Evolutionary conservation across 164 flowering plant genomes (phyloP), one percentile per base, ranked within the genome.

Genomic region (Berberis vulgaris): DNA sequence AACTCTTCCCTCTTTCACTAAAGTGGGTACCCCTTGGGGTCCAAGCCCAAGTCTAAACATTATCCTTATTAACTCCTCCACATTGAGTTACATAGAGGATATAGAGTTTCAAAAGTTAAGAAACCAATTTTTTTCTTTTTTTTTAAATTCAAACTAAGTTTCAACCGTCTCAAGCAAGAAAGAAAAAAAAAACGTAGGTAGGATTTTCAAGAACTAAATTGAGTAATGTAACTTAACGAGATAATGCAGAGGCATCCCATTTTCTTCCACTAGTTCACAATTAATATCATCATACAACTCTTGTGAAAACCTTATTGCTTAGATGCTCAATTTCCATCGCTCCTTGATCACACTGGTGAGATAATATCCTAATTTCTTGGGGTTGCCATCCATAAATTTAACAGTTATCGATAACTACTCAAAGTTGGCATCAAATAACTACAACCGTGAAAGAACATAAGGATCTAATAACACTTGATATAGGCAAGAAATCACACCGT

Each of bases 231-330:
- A 76, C 84, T 71, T 76, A 69, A 94, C 96, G 8, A 95, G 91
- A 65, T 84, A 73, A 54, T 71, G 13, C 3, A 77, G 72, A 42
- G 97, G 91, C 43, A 87, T 94, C 70, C 99, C 99, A 74, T 84
- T 85, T 81, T 95, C 99, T 85, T 95, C 99, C 63, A 87, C 90
- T 41, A 91, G 97, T 83, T 95, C 97, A 67, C 94, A 92, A 60
- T 79, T 73, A 66, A 95, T 95, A 69, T 96, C 87, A 72, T 89
- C 93, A 80, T 86, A 95, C 97, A 91, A 89, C 75, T 95, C 99
- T 70, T 84, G 78, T 65, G 97, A 79, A 26, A 75, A 85, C 77
- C 67, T 74, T 89, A 49, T 53, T 59, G 47, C 81, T 83, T 43
- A 85, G 46, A 44, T 55, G 47, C 55, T 74, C 76, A 60, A 66